phyloP scores from a whole-genome alignment of 805 yeast species.

The Spathaspora sp. region DNA sequence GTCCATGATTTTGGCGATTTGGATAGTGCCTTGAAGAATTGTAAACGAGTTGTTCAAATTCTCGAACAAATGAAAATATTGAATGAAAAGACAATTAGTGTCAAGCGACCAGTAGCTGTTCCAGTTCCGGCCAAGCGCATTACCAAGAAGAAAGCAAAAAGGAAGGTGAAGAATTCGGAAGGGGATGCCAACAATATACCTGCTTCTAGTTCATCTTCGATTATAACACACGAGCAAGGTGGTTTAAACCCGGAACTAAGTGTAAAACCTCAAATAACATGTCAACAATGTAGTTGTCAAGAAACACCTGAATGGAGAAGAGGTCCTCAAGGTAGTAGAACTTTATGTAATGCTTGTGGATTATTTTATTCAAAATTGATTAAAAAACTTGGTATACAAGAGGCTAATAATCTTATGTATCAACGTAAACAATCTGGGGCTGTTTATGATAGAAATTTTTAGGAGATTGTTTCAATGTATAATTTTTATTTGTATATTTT shows the following conservation, averaged over 20 bases:
- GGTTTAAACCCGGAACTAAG: conserved; percentile 16
- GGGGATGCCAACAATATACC: conserved; percentile 8
- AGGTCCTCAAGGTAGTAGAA: conserved; percentile 81
- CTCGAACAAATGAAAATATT: conserved; percentile 4
- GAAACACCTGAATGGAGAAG: conserved; percentile 92
- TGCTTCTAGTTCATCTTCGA: not conserved
- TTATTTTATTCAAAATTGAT: conserved; percentile 63
- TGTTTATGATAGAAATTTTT: conserved; percentile 16
- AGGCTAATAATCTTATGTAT: conserved; percentile 35
- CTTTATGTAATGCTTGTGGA: conserved; percentile 92
- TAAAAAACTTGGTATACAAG: conserved; percentile 42
- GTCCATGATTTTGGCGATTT: conserved; percentile 1
- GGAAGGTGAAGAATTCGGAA: conserved; percentile 1
- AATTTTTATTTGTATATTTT: not conserved
- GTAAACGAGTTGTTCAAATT: conserved; percentile 3
- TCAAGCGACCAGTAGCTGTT: not conserved
- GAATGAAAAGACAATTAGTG: not conserved
- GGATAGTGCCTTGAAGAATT: conserved; percentile 3
- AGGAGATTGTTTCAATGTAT: not conserved
- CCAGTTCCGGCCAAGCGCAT: not conserved
- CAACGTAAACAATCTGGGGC: conserved; percentile 16
- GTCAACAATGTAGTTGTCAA: conserved; percentile 63
- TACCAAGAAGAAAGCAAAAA: conserved; percentile 1
- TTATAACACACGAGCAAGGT: conserved; percentile 6
- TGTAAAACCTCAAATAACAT: conserved; percentile 10